Conservation (phyloP, 345 rosid genomes). For the Citropsis articulata region DNA sequence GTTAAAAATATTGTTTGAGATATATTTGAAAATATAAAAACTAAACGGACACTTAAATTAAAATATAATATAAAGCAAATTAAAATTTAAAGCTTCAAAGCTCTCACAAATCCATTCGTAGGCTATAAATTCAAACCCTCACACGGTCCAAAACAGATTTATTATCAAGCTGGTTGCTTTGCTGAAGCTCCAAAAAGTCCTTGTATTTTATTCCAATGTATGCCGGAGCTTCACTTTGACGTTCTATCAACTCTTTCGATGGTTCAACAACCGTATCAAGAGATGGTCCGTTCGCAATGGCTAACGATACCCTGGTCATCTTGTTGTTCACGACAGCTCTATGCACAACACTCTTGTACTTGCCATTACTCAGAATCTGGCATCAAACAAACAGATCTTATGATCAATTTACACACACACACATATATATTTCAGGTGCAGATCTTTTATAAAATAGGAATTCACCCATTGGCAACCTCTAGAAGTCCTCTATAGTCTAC, state of each 20-base stretch:
- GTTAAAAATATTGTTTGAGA: no score
- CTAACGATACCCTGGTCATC: constrained; percentile 36
- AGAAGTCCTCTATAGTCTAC: no score
- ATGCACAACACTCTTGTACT: constrained; percentile 51
- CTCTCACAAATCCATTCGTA: neutral
- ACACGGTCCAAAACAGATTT: constrained; percentile 37
- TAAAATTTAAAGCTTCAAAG: neutral
- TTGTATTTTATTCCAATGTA: constrained; percentile 35
- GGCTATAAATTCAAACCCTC: neutral
- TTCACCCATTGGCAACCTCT: no score
- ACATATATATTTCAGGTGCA: no score
- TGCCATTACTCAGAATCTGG: constrained; percentile 55
- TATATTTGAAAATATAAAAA: no score
- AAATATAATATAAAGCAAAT: no score
- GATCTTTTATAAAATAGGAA: no score
- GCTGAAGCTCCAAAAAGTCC: constrained; percentile 37
- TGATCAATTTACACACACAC: neutral
- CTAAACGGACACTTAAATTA: no score
- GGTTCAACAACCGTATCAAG: constrained; percentile 36
- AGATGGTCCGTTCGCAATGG: constrained; percentile 39
- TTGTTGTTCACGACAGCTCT: constrained; percentile 42
- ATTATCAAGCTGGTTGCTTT: constrained; percentile 30
- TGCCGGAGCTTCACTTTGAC: constrained; percentile 6
- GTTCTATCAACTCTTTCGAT: constrained; percentile 26
- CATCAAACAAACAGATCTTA: neutral